Evolutionary conservation across 2,329 filamentous ascomycete genomes (phyloP), one percentile per base, ranked within the genome.

Genomic region (Lithohypha guttulata): DNA sequence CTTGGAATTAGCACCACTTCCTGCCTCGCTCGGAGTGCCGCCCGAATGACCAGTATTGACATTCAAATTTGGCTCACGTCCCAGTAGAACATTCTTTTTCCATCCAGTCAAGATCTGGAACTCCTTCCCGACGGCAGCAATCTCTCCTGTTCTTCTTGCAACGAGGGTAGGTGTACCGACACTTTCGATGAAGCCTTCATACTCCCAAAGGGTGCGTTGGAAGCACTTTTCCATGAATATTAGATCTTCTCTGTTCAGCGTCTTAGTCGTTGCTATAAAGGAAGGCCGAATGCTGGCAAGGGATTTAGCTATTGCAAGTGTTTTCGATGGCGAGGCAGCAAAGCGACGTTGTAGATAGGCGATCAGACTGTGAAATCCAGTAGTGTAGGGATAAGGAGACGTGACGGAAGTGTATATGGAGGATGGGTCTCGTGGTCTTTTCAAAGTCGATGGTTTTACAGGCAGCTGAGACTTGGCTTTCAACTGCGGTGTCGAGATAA

Each of bases 201-300:
- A 93, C 57, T 94, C 86, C 55, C 86, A 85, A 8, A 96, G 69
- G 0, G 85, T 93, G 25, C 91, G 77, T 60, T 98, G 91, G 56
- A 96, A 85, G 54, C 84, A 93, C 62, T 93, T 93, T 59, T 98
- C 91, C 82, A 94, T 94, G 59, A 96, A 95, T 15, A 98, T 79
- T 19, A 96, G 68, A 59, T 98, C 91, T 53, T 91, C 81, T 13
- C 79, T 71, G 48, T 85, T 87, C 44, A 96, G 67, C n/a, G 84
- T 86, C 53, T 84, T 83, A 14, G 84, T 93, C 46, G 85, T 93
- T 8, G 86, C 80, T 47, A 96, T 89, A 56, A 98, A 91, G 0
- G 86, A 91, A 2, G 91, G 89, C 6, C 91, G 80, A 51, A 95
- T 93, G 30, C 82, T 85, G 5, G 84, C 81, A 37, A 98, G 71